Base-by-base conservation (phyloP, 2,329 filamentous ascomycete genomes). In the Aspergillus costaricaensis region DNA sequence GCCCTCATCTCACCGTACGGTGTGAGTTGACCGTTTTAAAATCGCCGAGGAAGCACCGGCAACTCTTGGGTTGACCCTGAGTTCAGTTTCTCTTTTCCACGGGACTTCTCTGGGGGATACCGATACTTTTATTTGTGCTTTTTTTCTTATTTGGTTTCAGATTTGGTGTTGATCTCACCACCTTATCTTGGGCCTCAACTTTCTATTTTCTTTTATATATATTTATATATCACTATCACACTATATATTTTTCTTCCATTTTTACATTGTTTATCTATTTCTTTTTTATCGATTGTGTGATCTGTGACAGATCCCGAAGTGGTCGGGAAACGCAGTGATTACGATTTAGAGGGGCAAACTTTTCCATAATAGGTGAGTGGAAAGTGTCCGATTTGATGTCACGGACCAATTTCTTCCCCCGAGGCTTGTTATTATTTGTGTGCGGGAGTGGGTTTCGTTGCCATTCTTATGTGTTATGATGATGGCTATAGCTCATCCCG, bases 1-100 rank as follows among this genome's bases (percentile, higher is more conserved):
- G 61, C 54, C 62, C 57, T 63, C 59, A 59, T 41, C 55, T 25
- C 55, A 60, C 61, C 63, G 52, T 41, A 38, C 47, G 54, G 59
- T 59, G 59, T 59, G 59, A 53, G 51, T 53, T 64, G 61, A 53
- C 53, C 61, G 61, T 62, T 62, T 62, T 36, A 36, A 58, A 59
- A 60, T 59, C 58, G 56, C 58, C 57, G 52, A 55, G 25, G 36
- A 57, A n/a, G 47, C 51, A 50, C 50, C 44, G 55, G 53, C 50
- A 54, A 25, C 61, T 48, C 51, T 38, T 36, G 32, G 44, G 49
- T 55, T 47, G 49, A 39, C 51, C 59, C 51, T 60, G 32, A 36
- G 30, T 10, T 32, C 56, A 38, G 23, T 60, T 57, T 48, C 55
- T 49, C 47, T 30, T 30, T 55, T 50, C 32, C 32, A 36, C 32